Base-by-base conservation (phyloP, 371 early-diverging fungal genomes). In the Parasitella parasitica region DNA sequence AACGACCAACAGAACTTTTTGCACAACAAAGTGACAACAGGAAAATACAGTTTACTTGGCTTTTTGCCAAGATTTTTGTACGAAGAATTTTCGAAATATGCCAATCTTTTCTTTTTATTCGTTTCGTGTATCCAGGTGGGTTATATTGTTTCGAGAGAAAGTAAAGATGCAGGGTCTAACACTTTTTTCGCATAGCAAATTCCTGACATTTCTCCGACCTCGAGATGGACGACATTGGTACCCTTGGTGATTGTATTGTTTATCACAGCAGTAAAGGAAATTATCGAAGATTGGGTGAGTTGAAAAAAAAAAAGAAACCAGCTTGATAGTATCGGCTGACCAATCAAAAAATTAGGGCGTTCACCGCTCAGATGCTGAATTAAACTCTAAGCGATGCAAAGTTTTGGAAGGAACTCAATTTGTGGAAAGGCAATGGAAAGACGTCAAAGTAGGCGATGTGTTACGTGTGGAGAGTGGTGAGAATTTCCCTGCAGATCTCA, bases 261-360 rank as follows among this genome's bases (percentile, higher is more conserved):
- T 28, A 93, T 91, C 28, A 95, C 98, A 4, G 99, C 96, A 20
- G 78, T 93, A 48, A 99, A 99, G 76, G 99, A 99, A 75, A 81
- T 94, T 7, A 77, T 96, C 43, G 99, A 99, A 71, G 99, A 99
- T 71, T 79, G 86, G 69, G 90, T 87, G 82, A 78, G 82, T 4
- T 18, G 24, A 5, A 27, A 37, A 12, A 2, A 15, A 15, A 12
- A 49, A 22, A 57, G 26, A 60, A 30, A 32, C 38, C 16, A 32
- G 32, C 32, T 20, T 18, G 22, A 24, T 22, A 24, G 24, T 22
- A 48, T 32, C 9, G 4, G 22, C 24, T 50, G 34, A 24, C 26
- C 28, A 26, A 52, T 36, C 32, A 22, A 20, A 28, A n/a, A 16
- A 3, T 32, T 64, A 69, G 69, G 43, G 61, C 30, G 65, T 69